Conservation (phyloP, 2,329 filamentous ascomycete species). For the Leptodontidium sp. region DNA sequence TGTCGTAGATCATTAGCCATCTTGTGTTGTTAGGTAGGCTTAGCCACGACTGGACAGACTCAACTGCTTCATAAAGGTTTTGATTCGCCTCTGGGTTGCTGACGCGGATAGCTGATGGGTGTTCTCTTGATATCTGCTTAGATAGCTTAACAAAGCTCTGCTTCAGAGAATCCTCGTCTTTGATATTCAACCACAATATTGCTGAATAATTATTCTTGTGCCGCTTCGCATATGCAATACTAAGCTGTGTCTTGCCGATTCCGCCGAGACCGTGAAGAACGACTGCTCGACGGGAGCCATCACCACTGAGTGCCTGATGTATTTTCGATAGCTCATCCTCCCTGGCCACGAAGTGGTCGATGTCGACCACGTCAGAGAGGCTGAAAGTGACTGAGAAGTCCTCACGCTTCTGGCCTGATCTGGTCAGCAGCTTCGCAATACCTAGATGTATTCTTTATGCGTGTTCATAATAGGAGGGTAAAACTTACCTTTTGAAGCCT, state of each 20-base stretch:
- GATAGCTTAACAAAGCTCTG: constrained; percentile 41
- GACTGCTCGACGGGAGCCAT: neutral
- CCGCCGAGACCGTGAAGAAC: neutral
- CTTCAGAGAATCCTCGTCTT: constrained; percentile 35
- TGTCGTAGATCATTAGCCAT: constrained; percentile 27
- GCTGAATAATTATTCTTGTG: constrained; percentile 31
- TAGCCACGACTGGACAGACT: constrained; percentile 20
- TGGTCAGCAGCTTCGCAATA: no score
- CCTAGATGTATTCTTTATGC: no score
- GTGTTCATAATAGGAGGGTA: neutral
- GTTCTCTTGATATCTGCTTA: constrained; percentile 24
- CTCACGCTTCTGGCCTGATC: no score
- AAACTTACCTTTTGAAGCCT: constrained; percentile 21
- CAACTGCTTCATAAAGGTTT: constrained; percentile 21
- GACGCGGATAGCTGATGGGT: constrained; percentile 7
- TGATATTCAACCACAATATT: constrained; percentile 34
- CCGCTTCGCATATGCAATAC: constrained; percentile 46
- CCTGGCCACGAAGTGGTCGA: no score
- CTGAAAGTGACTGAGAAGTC: no score
- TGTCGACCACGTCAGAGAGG: no score
- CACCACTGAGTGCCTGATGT: no score
- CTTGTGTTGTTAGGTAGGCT: constrained; percentile 20
- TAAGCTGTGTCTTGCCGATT: neutral
- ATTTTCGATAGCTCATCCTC: no score
- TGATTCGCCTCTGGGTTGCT: constrained; percentile 11